Evolutionary conservation across 139 green algal genomes (phyloP).

Genomic region (Chlamydomonas applanata): DNA sequence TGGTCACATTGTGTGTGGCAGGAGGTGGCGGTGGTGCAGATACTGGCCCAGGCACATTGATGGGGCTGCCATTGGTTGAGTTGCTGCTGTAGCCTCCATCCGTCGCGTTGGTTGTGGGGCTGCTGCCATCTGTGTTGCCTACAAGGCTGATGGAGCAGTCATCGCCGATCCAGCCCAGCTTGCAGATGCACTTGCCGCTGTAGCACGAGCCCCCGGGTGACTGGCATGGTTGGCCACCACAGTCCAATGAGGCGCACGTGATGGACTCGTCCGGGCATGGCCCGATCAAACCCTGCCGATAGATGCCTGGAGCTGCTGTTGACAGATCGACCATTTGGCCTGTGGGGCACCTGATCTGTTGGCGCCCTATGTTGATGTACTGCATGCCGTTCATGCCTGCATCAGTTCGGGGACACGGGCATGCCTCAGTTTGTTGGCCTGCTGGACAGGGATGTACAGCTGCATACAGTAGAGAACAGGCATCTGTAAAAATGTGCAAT

Average conservation of each 20-base stretch:
- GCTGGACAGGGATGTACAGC: no score
- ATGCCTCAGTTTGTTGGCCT: no score
- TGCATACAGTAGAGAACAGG: no score
- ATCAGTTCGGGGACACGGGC: no score
- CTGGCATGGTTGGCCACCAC: background rate
- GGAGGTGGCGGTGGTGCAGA: background rate
- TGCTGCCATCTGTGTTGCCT: background rate
- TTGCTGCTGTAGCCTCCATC: background rate
- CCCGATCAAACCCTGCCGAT: background rate
- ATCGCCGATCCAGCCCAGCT: background rate
- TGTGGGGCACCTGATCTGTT: slow-evolving; percentile 3
- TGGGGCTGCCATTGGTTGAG: background rate
- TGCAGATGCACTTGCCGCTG: slow-evolving; percentile 4
- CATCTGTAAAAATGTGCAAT: no score
- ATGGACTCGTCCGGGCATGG: background rate
- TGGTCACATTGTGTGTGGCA: background rate
- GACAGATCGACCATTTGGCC: background rate
- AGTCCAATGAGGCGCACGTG: background rate
- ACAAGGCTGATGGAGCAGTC: slow-evolving; percentile 8
- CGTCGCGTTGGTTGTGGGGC: no score
- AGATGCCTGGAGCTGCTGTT: background rate
- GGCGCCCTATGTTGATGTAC: background rate
- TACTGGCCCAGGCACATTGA: background rate
- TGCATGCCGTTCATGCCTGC: background rate
- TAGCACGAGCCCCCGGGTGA: background rate